A percentile compares a stretch with the other conserved stretches of the same genome.
Evolutionary conservation across 73 alveolate genomes (phyloP).

Genomic region (Urostyla sp.): DNA sequence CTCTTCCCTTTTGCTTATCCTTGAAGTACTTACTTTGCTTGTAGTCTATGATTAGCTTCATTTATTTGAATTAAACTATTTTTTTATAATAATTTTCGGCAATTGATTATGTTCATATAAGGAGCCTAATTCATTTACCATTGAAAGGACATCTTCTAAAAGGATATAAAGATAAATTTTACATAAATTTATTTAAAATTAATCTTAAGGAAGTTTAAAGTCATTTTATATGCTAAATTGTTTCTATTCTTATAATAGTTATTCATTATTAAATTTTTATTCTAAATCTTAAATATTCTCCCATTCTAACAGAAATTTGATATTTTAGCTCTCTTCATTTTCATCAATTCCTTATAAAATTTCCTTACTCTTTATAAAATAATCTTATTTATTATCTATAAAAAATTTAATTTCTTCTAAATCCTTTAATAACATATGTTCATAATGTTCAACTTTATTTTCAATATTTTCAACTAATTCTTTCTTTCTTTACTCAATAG

Average conservation of each 20-base stretch:
- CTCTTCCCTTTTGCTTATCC: too few species aligned
- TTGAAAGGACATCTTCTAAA: neutral
- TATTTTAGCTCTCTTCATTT: constrained; percentile 5
- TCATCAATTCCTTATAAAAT: constrained; percentile 1
- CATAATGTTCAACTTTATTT: neutral
- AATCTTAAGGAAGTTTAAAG: neutral
- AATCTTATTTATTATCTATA: neutral
- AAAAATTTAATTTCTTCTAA: neutral
- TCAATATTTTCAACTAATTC: neutral
- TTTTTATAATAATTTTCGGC: neutral
- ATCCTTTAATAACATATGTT: neutral
- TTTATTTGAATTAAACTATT: too few species aligned
- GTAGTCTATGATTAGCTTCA: too few species aligned
- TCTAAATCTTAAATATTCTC: constrained; percentile 6
- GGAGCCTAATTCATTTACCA: neutral
- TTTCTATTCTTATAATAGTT: neutral
- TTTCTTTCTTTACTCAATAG: constrained; percentile 12
- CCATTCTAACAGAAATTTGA: constrained; percentile 9
- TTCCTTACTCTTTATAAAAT: neutral
- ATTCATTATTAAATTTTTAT: too few species aligned
- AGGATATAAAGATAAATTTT: neutral
- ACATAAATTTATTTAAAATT: neutral
- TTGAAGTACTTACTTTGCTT: too few species aligned
- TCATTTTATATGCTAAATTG: neutral
- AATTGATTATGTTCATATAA: neutral